Percentiles rank a stretch among this genome's conserved stretches.
These are phyloP conservation scores for Pseudogymnoascus sp. DNA, from an alignment of 2,329 filamentous ascomycete genomes.

Conservation along the genomic window DNA sequence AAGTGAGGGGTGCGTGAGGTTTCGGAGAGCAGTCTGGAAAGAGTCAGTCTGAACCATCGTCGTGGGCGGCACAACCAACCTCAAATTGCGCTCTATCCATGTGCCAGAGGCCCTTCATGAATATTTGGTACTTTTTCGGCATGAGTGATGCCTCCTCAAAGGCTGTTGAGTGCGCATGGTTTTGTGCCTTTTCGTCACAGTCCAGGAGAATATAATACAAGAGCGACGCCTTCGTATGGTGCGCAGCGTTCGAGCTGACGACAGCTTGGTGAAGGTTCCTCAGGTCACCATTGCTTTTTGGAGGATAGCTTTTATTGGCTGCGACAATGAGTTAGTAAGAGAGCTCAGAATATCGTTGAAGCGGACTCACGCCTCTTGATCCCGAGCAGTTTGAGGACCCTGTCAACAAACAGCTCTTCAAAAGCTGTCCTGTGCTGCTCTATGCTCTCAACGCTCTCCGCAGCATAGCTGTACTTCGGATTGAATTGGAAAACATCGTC, in stretches of 20 bases:
- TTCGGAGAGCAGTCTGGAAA: constrained; percentile 57
- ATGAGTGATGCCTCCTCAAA: constrained; percentile 60
- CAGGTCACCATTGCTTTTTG: constrained; percentile 60
- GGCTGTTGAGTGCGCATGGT: constrained; percentile 40
- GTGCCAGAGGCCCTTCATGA: constrained; percentile 76
- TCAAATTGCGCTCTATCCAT: constrained; percentile 66
- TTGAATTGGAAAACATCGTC: constrained; percentile 59
- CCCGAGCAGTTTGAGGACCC: constrained; percentile 62
- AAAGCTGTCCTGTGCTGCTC: constrained; percentile 59
- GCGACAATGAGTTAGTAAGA: not conserved
- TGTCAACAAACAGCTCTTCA: constrained; percentile 73
- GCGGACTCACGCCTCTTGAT: constrained; percentile 56
- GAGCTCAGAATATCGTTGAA: not conserved
- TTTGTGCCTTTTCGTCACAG: constrained; percentile 48
- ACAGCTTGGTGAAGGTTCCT: constrained; percentile 65
- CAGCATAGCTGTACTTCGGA: constrained; percentile 54
- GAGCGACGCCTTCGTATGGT: constrained; percentile 74
- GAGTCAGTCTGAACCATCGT: constrained; percentile 21
- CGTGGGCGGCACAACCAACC: constrained; percentile 32
- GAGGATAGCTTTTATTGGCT: constrained; percentile 65
- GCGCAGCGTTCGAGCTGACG: constrained; percentile 54
- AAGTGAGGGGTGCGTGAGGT: constrained; percentile 71
- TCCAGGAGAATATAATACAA: constrained; percentile 81
- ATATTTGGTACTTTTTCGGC: constrained; percentile 68
- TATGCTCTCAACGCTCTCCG: constrained; percentile 54